A percentile compares a stretch with the other conserved stretches of the same genome.
Conservation (phyloP, 1,284 basidiomycete genomes). For the Peniophora sp. region DNA sequence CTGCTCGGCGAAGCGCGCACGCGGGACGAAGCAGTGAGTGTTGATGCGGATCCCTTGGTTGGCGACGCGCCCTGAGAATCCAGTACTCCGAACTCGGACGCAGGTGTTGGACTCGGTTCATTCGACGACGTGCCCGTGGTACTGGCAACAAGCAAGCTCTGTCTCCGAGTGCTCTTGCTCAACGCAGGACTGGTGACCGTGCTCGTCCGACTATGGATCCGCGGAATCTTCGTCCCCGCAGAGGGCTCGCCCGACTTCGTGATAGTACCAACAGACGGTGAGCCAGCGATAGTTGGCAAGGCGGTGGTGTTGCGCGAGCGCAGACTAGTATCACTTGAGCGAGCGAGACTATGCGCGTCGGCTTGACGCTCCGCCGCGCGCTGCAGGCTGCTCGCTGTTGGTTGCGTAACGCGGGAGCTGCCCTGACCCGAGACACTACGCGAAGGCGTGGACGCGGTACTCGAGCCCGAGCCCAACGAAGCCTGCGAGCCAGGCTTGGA, state of each 20-base stretch:
- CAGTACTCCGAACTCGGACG: slow-evolving; percentile 71
- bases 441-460: slow-evolving; percentile 26
- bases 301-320: slow-evolving; percentile 56
- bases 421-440: slow-evolving; percentile 1
- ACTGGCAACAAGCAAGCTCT: slow-evolving; percentile 44
- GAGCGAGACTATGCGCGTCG: too few relatives aligned
- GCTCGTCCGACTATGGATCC: slow-evolving; percentile 77
- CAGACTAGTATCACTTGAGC: slow-evolving; percentile 60
- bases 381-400: slow-evolving; percentile 74
- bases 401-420: slow-evolving; percentile 52
- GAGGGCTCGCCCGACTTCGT: slow-evolving; percentile 49
- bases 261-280: slow-evolving; percentile 66
- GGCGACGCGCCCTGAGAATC: slow-evolving; percentile 41
- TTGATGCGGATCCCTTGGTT: slow-evolving; percentile 21
- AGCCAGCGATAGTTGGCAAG: slow-evolving; percentile 84
- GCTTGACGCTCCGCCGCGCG: slow-evolving; percentile 34
- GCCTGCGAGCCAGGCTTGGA: slow-evolving; percentile 38
- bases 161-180: slow-evolving; percentile 43
- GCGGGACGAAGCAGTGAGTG: slow-evolving; percentile 32
- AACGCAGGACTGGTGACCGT: slow-evolving; percentile 58
- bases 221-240: slow-evolving; percentile 87
- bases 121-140: slow-evolving; percentile 37
- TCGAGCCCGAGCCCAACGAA: slow-evolving; percentile 18
- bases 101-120: slow-evolving; percentile 54
- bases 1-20: slow-evolving; percentile 54